Evolutionary conservation across 306 rosid species (phyloP), one percentile per base, ranked within the genome.

Genomic region (Gastrolobium villosum): DNA sequence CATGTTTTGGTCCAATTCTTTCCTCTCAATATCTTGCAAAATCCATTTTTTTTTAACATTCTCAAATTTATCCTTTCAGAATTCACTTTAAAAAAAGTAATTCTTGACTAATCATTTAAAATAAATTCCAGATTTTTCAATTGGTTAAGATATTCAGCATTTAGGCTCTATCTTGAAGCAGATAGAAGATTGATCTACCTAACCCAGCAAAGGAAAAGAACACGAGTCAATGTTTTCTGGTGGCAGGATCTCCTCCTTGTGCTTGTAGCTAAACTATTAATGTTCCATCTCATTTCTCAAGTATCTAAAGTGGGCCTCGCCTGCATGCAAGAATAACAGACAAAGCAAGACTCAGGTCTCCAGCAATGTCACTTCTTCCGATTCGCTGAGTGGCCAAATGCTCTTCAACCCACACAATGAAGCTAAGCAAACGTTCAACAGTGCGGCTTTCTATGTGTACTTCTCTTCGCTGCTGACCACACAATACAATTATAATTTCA

Each of bases 151-250:
- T 5, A 4, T 8, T 32, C 43, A 48, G 31, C n/a, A 46, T 46
- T 45, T 41, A 31, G 30, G 43, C 7, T 46, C 6, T n/a, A 48
- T 67, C 49, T 54, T 7, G n/a, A 20, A 37, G 65, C 13, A 32
- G 15, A 62, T 63, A 8, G 48, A 60, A n/a, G 34, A 1, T 9
- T 32, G 76, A 49, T 30, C 62, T 30, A 49, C 28, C 49, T 8
- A 28, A 30, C 28, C 4, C 43, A 14, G 34, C 65, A 62, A 57
- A 46, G 53, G 43, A 43, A 57, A 72, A 55, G 13, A 71, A 56
- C 81, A 75, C 1, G 64, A 69, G 60, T 81, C 68, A 75, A 70
- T 49, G 81, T 41, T 66, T 54, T 43, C 4, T 66, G 54, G 79
- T 5, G 9, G 31, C 60, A 75, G 31, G 20, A 61, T 30, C 65